phyloP scores from a whole-genome alignment of 805 yeast species.

The Candida adriatica region DNA sequence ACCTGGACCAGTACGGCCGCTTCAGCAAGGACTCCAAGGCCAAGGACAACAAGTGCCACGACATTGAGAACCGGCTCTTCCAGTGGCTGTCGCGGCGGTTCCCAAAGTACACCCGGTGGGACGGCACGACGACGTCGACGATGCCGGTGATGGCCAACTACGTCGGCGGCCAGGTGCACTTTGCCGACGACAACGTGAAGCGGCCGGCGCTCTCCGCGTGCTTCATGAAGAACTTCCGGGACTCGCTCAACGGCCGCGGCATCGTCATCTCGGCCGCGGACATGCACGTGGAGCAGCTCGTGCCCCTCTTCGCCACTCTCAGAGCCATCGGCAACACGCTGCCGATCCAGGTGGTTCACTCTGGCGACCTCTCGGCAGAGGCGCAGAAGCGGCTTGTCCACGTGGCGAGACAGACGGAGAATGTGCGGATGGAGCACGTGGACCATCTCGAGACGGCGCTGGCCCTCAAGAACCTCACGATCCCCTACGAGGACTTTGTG shows the following conservation, averaged over 20 bases:
- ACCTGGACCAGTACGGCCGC: conserved; percentile 15
- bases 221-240: conserved; percentile 21
- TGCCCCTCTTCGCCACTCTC: conserved; percentile 33
- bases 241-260: conserved; percentile 29
- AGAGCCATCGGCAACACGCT: conserved; percentile 28
- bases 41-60: conserved; percentile 21
- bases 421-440: conserved; percentile 7
- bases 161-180: conserved; percentile 2
- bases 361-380: conserved; percentile 27
- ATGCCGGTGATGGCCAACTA: conserved; percentile 16
- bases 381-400: conserved; percentile 27
- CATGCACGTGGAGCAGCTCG: conserved; percentile 22
- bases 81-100: conserved; percentile 31
- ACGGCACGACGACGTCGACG: conserved; percentile 22
- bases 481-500: conserved; percentile 3
- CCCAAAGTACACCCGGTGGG: conserved; percentile 35
- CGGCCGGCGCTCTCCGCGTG: conserved; percentile 24
- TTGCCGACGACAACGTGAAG: conserved; percentile 9
- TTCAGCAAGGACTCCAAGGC: conserved; percentile 1
- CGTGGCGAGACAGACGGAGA: conserved; percentile 24
- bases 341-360: conserved; percentile 36
- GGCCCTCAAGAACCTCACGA: conserved; percentile 4
- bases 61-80: conserved; percentile 31
- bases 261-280: conserved; percentile 27
- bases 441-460: conserved; percentile 8